Evolutionary conservation across 2,329 filamentous ascomycete genomes (phyloP).

Genomic region (Rhexocercosporidium sp.): DNA sequence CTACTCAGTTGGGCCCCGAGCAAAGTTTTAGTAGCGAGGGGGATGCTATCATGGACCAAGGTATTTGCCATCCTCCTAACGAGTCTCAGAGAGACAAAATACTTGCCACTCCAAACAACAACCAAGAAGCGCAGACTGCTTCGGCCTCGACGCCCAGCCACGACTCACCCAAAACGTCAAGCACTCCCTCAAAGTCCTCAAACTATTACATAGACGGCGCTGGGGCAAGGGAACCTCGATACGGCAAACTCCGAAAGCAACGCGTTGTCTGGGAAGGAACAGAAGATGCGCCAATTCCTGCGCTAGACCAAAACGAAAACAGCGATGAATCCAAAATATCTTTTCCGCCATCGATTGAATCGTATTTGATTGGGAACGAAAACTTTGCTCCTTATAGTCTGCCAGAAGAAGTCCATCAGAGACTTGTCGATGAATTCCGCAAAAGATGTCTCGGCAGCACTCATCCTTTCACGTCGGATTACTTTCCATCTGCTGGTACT

Average conservation of each 20-base stretch:
- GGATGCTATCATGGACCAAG: not conserved
- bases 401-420: not conserved
- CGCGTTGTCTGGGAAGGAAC: not conserved
- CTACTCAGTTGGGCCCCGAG: too few species aligned
- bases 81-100: not conserved
- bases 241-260: not conserved
- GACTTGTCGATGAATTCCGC: not conserved
- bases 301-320: not conserved
- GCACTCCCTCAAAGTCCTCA: not conserved
- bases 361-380: not conserved
- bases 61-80: not conserved
- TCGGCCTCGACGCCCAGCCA: not conserved
- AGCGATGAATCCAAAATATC: not conserved
- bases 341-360: not conserved
- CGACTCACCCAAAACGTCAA: not conserved
- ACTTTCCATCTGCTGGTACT: constrained; percentile 4
- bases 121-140: not conserved
- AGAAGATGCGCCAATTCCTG: not conserved
- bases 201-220: not conserved
- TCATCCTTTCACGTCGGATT: not conserved
- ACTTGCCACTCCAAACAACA: not conserved
- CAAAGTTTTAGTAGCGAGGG: not conserved
- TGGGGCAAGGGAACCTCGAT: not conserved
- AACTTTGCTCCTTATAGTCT: not conserved
- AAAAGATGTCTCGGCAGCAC: not conserved